Conservation (phyloP, 2,329 filamentous ascomycete genomes). For the Pezicula neosporulosa region DNA sequence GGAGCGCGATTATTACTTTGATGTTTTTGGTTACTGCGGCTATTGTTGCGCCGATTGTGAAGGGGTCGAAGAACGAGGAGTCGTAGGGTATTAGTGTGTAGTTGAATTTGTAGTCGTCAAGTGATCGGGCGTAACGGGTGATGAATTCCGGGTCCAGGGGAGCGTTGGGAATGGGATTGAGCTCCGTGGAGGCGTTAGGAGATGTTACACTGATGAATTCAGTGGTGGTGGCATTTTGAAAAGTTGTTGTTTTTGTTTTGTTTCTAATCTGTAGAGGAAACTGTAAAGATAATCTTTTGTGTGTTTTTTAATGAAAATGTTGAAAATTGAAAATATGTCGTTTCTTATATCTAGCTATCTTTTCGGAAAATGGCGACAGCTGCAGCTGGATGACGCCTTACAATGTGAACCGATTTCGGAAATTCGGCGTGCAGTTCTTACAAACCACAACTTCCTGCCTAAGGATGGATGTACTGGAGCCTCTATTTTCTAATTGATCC, state of each 20-base stretch:
- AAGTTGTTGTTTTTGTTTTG: background rate
- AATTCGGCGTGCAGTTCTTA: too few relatives aligned
- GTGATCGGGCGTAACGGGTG: constrained; percentile 49
- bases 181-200: constrained; percentile 53
- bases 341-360: background rate
- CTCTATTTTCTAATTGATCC: too few relatives aligned
- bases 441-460: too few relatives aligned
- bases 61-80: constrained; percentile 52
- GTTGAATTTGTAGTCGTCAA: constrained; percentile 59
- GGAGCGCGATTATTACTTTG: constrained; percentile 58
- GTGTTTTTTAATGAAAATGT: background rate
- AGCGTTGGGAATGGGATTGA: constrained; percentile 49
- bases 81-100: constrained; percentile 60
- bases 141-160: constrained; percentile 52
- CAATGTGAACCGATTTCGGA: background rate
- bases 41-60: constrained; percentile 56
- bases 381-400: constrained; percentile 10
- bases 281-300: background rate
- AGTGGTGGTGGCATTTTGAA: constrained; percentile 35
- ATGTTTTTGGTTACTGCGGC: constrained; percentile 53
- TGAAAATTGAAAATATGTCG: background rate
- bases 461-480: too few relatives aligned
- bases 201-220: constrained; percentile 59
- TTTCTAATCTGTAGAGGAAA: background rate
- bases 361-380: constrained; percentile 5